Conservation (phyloP, 805 yeast genomes). For the Debaryomyces tyrocola region DNA sequence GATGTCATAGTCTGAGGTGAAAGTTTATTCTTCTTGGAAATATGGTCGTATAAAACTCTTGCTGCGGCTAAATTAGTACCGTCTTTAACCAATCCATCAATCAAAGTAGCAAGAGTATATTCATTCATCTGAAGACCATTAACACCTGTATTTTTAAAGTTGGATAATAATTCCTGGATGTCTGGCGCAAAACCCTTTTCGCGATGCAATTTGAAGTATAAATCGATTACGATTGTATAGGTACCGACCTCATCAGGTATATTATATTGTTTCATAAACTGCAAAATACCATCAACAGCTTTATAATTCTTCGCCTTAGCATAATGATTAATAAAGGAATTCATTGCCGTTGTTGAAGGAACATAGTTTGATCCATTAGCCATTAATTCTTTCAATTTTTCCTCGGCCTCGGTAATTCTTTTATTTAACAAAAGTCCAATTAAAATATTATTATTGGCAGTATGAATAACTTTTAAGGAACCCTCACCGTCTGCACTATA, state of each 20-base stretch:
- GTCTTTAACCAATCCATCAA: conserved; percentile 52
- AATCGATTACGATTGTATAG: conserved; percentile 57
- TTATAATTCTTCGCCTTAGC: conserved; percentile 40
- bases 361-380: conserved; percentile 29
- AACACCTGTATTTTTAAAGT: conserved; percentile 32
- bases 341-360: conserved; percentile 53
- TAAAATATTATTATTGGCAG: conserved; percentile 45
- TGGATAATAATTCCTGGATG: conserved; percentile 38
- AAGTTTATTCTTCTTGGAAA: conserved; percentile 32
- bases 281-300: conserved; percentile 49
- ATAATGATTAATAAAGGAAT: conserved; percentile 47
- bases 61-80: conserved; percentile 53
- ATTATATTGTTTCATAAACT: conserved; percentile 40
- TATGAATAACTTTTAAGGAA: conserved; percentile 30
- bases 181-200: conserved; percentile 45
- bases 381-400: conserved; percentile 36
- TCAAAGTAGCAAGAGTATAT: conserved; percentile 50
- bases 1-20: conserved; percentile 43
- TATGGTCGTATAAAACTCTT: conserved; percentile 43
- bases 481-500: conserved; percentile 19
- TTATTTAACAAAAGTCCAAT: conserved; percentile 43
- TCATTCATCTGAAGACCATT: conserved; percentile 31
- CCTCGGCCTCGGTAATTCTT: conserved; percentile 46
- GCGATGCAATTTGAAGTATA: conserved; percentile 46
- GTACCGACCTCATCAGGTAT: conserved; percentile 62